These are phyloP conservation scores for Debaryomyces hansenii DNA, from an alignment of 805 yeast genomes.

Conservation along the genomic window DNA sequence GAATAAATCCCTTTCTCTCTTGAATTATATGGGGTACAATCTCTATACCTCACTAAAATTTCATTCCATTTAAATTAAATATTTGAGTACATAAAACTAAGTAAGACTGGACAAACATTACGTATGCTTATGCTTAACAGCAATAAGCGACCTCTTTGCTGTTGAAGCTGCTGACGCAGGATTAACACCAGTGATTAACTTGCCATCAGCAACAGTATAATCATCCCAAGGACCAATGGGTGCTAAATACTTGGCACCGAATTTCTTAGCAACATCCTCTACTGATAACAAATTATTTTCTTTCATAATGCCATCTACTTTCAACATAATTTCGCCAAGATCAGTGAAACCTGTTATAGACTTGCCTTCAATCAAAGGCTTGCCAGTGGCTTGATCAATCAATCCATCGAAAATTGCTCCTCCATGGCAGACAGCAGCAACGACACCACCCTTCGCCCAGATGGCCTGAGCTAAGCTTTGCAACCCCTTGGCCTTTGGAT, in stretches of 20 bases:
- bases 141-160: slow-evolving; percentile 38
- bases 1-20: too few relatives aligned
- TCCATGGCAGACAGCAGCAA: slow-evolving; percentile 64
- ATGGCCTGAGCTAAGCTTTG: slow-evolving; percentile 44
- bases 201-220: slow-evolving; percentile 50
- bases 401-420: slow-evolving; percentile 51
- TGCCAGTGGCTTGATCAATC: slow-evolving; percentile 38
- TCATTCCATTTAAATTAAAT: too few relatives aligned
- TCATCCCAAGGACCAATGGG: slow-evolving; percentile 50
- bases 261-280: slow-evolving; percentile 29
- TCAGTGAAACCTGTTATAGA: slow-evolving; percentile 59
- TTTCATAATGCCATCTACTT: slow-evolving; percentile 13
- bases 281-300: slow-evolving; percentile 29
- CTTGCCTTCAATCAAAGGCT: slow-evolving; percentile 46
- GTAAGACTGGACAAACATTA: too few relatives aligned
- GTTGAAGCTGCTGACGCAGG: slow-evolving; percentile 51
- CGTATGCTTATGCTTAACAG: neutral
- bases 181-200: slow-evolving; percentile 57
- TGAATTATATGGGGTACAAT: too few relatives aligned
- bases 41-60: too few relatives aligned
- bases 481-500: slow-evolving; percentile 46
- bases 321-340: slow-evolving; percentile 40
- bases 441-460: slow-evolving; percentile 49
- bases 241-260: slow-evolving; percentile 40
- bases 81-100: too few relatives aligned